Evolutionary conservation across 2,329 filamentous ascomycete genomes (phyloP).

Genomic region (Sarocladiaceae sp.): DNA sequence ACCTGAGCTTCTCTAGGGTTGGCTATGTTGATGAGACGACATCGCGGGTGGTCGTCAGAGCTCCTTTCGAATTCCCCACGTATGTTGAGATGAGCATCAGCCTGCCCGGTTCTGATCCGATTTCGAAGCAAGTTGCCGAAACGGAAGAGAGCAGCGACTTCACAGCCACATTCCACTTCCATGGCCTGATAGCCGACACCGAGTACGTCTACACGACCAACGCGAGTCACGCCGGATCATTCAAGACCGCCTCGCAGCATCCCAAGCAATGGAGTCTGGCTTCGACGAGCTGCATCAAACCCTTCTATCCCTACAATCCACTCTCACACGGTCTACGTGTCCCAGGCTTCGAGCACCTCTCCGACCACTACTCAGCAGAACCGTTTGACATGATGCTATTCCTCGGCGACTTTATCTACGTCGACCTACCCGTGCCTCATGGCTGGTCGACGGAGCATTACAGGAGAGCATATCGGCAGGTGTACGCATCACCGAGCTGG

Average conservation of each 20-base stretch:
- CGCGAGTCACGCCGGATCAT: constrained; percentile 57
- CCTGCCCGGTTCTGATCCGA: constrained; percentile 15
- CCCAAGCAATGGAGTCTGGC: constrained; percentile 49
- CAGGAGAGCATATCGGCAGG: constrained; percentile 49
- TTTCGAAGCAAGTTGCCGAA: constrained; percentile 35
- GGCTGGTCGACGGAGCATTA: constrained; percentile 17
- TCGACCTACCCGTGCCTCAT: constrained; percentile 44
- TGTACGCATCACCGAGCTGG: constrained; percentile 67
- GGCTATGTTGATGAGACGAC: constrained; percentile 60
- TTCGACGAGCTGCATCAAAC: constrained; percentile 66
- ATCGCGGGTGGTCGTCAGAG: constrained; percentile 58
- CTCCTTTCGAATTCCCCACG: constrained; percentile 40
- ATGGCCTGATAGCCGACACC: constrained; percentile 50
- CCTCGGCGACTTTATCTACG: constrained; percentile 57
- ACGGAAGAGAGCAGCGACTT: constrained; percentile 57
- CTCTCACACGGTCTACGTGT: constrained; percentile 57
- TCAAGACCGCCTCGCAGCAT: constrained; percentile 45
- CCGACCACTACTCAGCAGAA: constrained; percentile 7
- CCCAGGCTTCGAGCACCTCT: constrained; percentile 49
- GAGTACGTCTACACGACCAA: constrained; percentile 58
- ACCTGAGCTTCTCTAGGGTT: constrained; percentile 57
- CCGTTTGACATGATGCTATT: constrained; percentile 45
- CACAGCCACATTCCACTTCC: constrained; percentile 49
- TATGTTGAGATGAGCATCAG: constrained; percentile 21
- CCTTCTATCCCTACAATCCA: constrained; percentile 62